Conservation (phyloP, 176 grass and related monocot genomes). For the Zea luxurians region DNA sequence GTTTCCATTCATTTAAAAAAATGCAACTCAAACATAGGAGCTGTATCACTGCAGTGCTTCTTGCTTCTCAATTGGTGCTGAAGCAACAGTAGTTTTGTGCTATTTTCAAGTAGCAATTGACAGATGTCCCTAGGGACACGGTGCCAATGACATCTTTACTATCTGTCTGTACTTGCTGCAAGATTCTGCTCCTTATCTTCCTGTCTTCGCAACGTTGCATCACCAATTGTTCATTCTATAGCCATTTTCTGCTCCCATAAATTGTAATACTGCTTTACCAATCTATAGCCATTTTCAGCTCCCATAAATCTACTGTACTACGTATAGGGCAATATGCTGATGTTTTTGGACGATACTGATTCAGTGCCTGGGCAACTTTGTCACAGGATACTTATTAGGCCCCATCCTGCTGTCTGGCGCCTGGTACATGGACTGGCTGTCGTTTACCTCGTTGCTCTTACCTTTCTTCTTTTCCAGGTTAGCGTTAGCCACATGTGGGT, state of each 20-base stretch:
- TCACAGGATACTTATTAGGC: conserved; percentile 94
- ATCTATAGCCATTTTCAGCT: conserved; percentile 3
- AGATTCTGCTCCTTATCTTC: background rate
- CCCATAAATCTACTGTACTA: background rate
- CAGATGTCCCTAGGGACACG: background rate
- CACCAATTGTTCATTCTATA: background rate
- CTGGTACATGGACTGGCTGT: conserved; percentile 92
- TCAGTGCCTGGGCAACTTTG: conserved; percentile 31
- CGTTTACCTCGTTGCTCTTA: conserved; percentile 90
- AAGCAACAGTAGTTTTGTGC: background rate
- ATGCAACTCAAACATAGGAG: conserved; percentile 12
- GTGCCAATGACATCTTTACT: background rate
- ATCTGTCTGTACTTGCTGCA: conserved; percentile 23
- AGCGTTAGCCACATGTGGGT: conserved; percentile 1
- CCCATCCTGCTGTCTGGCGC: conserved; percentile 95
- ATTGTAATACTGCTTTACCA: background rate
- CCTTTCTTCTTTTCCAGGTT: conserved; percentile 99
- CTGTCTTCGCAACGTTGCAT: background rate
- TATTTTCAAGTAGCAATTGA: conserved; percentile 10
- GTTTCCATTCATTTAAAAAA: background rate
- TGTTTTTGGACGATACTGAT: conserved; percentile 37
- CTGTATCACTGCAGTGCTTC: background rate
- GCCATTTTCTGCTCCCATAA: background rate
- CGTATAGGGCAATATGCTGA: background rate
- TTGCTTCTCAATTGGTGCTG: conserved; percentile 9